These are phyloP conservation scores for Hemisphaericaspora subhashii DNA, from an alignment of 1,139 yeast species.

Conservation along the genomic window DNA sequence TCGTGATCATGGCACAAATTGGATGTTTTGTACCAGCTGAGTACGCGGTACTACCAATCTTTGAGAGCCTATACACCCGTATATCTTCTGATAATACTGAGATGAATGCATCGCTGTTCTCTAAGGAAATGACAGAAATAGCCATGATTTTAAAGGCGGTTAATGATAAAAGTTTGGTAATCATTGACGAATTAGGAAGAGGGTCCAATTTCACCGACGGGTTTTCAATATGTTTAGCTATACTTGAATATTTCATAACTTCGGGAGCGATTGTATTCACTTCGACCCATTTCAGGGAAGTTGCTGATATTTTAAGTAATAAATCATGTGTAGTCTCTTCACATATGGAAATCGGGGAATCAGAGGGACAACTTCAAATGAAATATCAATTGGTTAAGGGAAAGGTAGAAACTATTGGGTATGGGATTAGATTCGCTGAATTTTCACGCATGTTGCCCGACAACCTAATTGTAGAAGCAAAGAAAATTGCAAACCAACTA, in stretches of 20 bases:
- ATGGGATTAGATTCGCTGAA: constrained; percentile 27
- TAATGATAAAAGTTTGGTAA: constrained; percentile 33
- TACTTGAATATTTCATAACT: constrained; percentile 29
- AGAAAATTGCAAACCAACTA: constrained; percentile 20
- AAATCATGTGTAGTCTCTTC: constrained; percentile 28
- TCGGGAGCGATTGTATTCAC: constrained; percentile 28
- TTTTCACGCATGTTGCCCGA: constrained; percentile 19
- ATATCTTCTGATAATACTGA: constrained; percentile 43
- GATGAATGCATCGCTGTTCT: constrained; percentile 47
- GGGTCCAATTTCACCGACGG: constrained; percentile 46
- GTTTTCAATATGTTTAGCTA: constrained; percentile 37
- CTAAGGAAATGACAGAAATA: constrained; percentile 50
- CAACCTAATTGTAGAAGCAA: constrained; percentile 23
- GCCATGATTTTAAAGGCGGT: constrained; percentile 37
- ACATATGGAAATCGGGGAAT: constrained; percentile 24
- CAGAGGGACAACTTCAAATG: constrained; percentile 22
- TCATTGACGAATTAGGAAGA: constrained; percentile 55
- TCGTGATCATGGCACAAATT: constrained; percentile 49
- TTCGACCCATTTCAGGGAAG: constrained; percentile 40
- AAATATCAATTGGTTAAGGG: constrained; percentile 24
- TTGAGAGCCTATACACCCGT: constrained; percentile 42
- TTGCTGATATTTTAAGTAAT: constrained; percentile 28
- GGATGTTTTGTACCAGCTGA: constrained; percentile 54
- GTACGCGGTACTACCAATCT: constrained; percentile 37
- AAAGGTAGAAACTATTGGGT: constrained; percentile 20